Evolutionary conservation across 352 stramenopile species (phyloP).

Genomic region (Paralagenidium karlingii): DNA sequence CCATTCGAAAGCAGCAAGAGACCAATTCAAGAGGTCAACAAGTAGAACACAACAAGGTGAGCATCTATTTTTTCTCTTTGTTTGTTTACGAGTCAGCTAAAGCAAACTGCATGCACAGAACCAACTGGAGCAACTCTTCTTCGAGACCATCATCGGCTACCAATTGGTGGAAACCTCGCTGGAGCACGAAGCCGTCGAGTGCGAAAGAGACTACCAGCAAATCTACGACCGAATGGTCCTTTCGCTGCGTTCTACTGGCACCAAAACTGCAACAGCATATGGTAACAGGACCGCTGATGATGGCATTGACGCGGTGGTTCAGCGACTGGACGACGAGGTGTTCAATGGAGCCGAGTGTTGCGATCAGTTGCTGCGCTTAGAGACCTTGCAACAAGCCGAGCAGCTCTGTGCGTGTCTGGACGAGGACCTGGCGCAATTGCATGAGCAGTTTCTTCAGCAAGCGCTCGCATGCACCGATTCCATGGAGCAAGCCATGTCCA

Average conservation of each 20-base stretch:
- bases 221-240: constrained; percentile 17
- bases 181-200: constrained; percentile 26
- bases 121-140: constrained; percentile 32
- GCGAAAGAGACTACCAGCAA: constrained; percentile 21
- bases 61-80: neutral
- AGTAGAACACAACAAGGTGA: constrained; percentile 5
- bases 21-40: constrained; percentile 7
- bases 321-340: neutral
- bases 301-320: neutral
- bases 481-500: constrained; percentile 19
- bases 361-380: constrained; percentile 34
- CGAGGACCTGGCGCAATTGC: constrained; percentile 18
- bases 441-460: constrained; percentile 20
- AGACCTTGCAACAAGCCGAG: constrained; percentile 21
- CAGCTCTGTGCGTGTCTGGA: constrained; percentile 9
- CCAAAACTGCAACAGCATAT: constrained; percentile 3
- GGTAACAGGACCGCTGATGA: constrained; percentile 2
- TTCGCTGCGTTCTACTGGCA: constrained; percentile 9
- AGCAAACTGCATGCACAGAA: constrained; percentile 8
- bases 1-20: constrained; percentile 7
- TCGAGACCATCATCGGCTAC: constrained; percentile 56
- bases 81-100: neutral
- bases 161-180: constrained; percentile 49
- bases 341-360: constrained; percentile 3
- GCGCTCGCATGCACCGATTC: constrained; percentile 17